Conservation (phyloP, 192 early-diverging fungal species). For the Paraglomus occultum region DNA sequence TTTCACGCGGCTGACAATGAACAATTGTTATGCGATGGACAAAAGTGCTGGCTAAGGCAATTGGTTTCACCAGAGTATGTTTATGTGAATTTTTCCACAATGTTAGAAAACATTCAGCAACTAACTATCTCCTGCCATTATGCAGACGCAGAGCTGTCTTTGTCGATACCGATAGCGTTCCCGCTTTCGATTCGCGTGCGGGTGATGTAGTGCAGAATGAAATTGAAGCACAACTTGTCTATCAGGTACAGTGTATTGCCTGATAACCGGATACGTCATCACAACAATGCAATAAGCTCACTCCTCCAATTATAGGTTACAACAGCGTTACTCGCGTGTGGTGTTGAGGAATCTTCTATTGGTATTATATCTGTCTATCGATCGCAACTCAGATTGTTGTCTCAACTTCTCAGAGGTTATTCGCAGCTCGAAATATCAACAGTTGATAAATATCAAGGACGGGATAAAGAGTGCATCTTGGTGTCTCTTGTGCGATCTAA, state of each 20-base stretch:
- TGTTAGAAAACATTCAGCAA: background rate
- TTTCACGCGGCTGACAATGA: background rate
- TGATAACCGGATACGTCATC: constrained; percentile 4
- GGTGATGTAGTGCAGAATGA: constrained; percentile 65
- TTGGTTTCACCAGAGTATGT: constrained; percentile 56
- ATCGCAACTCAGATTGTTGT: constrained; percentile 61
- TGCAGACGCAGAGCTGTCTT: constrained; percentile 62
- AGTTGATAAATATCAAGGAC: constrained; percentile 92
- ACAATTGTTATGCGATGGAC: constrained; percentile 3
- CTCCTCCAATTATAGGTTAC: background rate
- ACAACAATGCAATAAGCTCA: background rate
- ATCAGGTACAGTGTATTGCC: constrained; percentile 30
- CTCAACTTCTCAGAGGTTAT: constrained; percentile 37
- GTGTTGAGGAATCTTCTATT: constrained; percentile 62
- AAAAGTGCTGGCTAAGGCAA: constrained; percentile 62
- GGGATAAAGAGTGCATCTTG: constrained; percentile 89
- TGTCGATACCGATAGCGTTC: constrained; percentile 74
- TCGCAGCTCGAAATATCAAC: constrained; percentile 74
- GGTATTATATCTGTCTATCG: constrained; percentile 88
- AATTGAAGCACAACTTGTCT: constrained; percentile 64
- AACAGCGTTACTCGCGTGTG: constrained; percentile 61
- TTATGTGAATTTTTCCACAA: constrained; percentile 17
- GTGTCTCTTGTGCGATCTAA: constrained; percentile 90
- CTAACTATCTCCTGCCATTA: constrained; percentile 1
- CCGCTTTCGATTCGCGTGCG: constrained; percentile 56